phyloP scores from a whole-genome alignment of 192 early-diverging fungal species.

The Bifiguratus adelaidae region DNA sequence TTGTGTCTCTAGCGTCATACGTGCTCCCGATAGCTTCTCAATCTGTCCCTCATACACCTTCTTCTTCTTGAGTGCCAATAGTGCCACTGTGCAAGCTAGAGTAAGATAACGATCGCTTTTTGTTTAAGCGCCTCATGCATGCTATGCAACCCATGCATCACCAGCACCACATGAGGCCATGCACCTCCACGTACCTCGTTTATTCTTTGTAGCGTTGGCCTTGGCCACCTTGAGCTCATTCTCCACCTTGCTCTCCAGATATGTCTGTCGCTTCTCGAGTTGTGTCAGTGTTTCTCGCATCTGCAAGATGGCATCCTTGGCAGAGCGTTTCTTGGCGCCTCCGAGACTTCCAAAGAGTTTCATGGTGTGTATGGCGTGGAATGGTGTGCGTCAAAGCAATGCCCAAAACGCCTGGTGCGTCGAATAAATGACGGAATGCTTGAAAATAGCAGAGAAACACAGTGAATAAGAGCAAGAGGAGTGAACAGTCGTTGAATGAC shows the following conservation, averaged over 20 bases:
- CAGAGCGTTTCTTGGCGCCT: constrained; percentile 50
- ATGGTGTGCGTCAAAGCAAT: too few relatives aligned
- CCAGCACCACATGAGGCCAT: too few relatives aligned
- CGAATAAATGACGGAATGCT: too few relatives aligned
- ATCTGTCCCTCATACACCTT: constrained; percentile 76
- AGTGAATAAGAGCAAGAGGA: too few relatives aligned
- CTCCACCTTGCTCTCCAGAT: constrained; percentile 80
- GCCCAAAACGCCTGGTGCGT: too few relatives aligned
- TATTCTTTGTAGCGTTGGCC: constrained; percentile 87
- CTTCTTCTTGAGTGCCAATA: constrained; percentile 94
- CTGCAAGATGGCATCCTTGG: constrained; percentile 93
- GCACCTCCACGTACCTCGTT: constrained; percentile 64
- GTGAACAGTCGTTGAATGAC: too few relatives aligned
- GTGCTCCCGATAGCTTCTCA: constrained; percentile 78
- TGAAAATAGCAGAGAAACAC: too few relatives aligned
- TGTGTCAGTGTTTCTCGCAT: constrained; percentile 84
- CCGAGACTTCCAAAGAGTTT: constrained; percentile 57
- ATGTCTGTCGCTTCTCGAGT: constrained; percentile 90
- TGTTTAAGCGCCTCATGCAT: not conserved
- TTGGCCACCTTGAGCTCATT: constrained; percentile 78
- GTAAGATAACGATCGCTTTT: not conserved
- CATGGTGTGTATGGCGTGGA: constrained; percentile 29
- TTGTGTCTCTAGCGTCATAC: constrained; percentile 90
- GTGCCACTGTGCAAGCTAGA: constrained; percentile 46
- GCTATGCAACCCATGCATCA: not conserved